Percentiles rank a stretch among this genome's conserved stretches.
Evolutionary conservation across 108 stramenopile genomes (phyloP).

Genomic region (Thalassiosira profunda): DNA sequence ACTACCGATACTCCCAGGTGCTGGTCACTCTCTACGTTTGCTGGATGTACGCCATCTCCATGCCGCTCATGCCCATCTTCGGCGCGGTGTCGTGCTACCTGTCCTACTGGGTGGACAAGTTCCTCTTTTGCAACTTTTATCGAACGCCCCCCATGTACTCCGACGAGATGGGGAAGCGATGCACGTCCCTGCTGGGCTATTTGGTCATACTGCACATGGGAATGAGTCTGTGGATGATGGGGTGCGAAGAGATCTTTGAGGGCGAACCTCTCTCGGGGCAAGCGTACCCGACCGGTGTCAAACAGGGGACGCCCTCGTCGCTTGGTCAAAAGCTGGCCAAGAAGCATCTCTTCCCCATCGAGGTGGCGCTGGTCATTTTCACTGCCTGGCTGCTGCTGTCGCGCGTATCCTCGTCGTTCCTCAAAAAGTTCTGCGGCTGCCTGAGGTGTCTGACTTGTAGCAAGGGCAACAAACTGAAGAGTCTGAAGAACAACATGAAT

Average conservation of each 20-base stretch:
- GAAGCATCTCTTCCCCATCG: conserved; percentile 49
- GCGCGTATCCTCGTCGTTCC: conserved; percentile 27
- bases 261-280: conserved; percentile 39
- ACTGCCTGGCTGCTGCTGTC: conserved; percentile 19
- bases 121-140: conserved; percentile 80
- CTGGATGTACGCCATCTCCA: conserved; percentile 74
- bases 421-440: conserved; percentile 26
- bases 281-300: too few species aligned
- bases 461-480: conserved; percentile 37
- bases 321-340: conserved; percentile 34
- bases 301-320: too few species aligned
- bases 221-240: conserved; percentile 62
- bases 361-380: conserved; percentile 26
- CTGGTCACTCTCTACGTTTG: conserved; percentile 79
- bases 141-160: conserved; percentile 70
- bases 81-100: conserved; percentile 63
- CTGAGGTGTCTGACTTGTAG: conserved; percentile 48
- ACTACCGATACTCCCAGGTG: conserved; percentile 70
- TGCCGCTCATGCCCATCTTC: conserved; percentile 74
- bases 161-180: conserved; percentile 51
- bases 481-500: conserved; percentile 47
- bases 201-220: conserved; percentile 41
- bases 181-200: conserved; percentile 47
- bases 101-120: conserved; percentile 84
- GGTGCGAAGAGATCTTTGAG: conserved; percentile 49